phyloP scores from a whole-genome alignment of 2,329 filamentous ascomycete genomes.

The Cladosporium sp. region DNA sequence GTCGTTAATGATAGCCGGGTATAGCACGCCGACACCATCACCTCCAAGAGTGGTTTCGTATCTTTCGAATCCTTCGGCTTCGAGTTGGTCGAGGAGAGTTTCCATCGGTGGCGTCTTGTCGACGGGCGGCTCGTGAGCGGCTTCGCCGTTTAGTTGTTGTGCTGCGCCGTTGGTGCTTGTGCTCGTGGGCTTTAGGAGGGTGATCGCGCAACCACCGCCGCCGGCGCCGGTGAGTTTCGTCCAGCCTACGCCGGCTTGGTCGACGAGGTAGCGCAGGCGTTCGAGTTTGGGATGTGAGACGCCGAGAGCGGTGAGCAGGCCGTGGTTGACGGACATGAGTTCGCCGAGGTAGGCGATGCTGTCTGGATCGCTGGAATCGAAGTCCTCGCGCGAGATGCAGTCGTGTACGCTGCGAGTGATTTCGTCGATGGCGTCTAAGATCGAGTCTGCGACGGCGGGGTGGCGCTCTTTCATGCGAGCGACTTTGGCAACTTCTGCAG shows the following conservation, averaged over 20 bases:
- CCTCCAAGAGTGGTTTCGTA: conserved; percentile 90
- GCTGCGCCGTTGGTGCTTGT: not conserved
- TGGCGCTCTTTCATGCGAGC: conserved; percentile 68
- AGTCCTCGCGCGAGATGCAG: conserved; percentile 58
- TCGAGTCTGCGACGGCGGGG: conserved; percentile 73
- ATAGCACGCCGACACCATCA: conserved; percentile 90
- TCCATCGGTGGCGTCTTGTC: conserved; percentile 44
- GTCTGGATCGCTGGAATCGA: conserved; percentile 64
- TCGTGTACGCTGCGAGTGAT: conserved; percentile 62
- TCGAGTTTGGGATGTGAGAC: conserved; percentile 94
- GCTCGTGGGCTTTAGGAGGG: conserved; percentile 71
- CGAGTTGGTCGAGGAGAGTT: conserved; percentile 62
- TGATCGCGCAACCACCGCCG: conserved; percentile 93
- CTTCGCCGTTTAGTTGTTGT: conserved; percentile 29
- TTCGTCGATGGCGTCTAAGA: conserved; percentile 82
- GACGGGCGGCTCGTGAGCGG: conserved; percentile 9
- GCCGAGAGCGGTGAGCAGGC: conserved; percentile 82
- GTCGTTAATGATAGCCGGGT: conserved; percentile 87
- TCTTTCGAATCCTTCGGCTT: conserved; percentile 67
- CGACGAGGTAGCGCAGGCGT: conserved; percentile 84
- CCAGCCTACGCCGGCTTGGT: conserved; percentile 88
- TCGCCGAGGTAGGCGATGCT: conserved; percentile 76
- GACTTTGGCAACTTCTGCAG: conserved; percentile 84
- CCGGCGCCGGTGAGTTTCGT: conserved; percentile 96
- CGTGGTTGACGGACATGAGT: conserved; percentile 91